Evolutionary conservation across 202 grass and related monocot species (phyloP).

Genomic region (Schoenoplectus tabernaemontani): DNA sequence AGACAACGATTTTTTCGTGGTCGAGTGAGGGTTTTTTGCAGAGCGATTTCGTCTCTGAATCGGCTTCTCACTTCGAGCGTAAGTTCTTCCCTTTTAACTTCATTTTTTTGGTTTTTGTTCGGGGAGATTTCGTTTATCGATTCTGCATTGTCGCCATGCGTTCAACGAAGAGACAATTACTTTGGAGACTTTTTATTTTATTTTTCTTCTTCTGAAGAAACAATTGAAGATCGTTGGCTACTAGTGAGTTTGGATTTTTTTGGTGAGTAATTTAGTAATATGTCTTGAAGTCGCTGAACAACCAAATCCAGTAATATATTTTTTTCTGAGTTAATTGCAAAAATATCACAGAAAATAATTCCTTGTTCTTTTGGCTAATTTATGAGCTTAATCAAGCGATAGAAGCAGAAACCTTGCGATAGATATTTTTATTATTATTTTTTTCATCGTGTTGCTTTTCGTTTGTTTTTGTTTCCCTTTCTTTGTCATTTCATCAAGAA

Average conservation of each 20-base stretch:
- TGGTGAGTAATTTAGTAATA: background rate
- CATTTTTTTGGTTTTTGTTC: background rate
- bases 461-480: background rate
- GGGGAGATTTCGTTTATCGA: background rate
- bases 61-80: background rate
- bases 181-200: background rate
- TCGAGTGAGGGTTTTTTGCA: background rate
- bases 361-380: background rate
- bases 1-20: background rate
- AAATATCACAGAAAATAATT: background rate
- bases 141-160: background rate
- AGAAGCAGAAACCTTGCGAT: background rate
- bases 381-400: background rate
- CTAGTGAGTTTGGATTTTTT: background rate
- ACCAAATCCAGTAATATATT: background rate
- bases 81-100: background rate
- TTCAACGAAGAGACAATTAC: background rate
- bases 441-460: background rate
- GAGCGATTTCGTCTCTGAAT: background rate
- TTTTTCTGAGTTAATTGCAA: background rate
- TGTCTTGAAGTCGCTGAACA: background rate
- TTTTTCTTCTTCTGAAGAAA: background rate
- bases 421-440: background rate
- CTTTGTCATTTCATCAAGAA: background rate
- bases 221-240: background rate